Base-by-base conservation (phyloP, 805 yeast genomes). In the Candida peoriensis region DNA sequence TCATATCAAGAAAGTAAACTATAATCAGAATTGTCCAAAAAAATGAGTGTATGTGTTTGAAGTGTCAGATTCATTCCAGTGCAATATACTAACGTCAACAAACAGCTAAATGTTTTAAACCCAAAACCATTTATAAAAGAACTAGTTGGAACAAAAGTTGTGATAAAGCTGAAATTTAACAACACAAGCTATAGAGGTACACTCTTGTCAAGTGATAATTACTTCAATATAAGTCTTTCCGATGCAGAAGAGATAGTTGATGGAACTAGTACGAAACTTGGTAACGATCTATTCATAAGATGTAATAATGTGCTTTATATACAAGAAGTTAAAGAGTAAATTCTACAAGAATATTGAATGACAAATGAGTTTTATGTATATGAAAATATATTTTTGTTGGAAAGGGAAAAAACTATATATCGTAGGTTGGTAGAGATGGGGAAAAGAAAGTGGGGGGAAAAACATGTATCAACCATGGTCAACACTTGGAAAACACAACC, bases 71-170 rank as follows among this genome's bases (percentile, higher is more conserved):
- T n/a, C 16, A 24, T 7, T 24, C 13, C 8, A 3, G 5, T 5
- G 17, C 26, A 24, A 14, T 11, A 32, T 37, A 37, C 41, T 37
- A 37, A 37, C 32, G n/a, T 10, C 5, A 4, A 2, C 4, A 24
- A 4, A 14, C 15, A 38, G 42, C 62, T 68, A 37, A 63, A 63
- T 25, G 93, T 95, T 13, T 66, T 81, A 16, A 86, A 87, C 51
- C 97, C 97, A 12, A 88, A 84, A 55, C 96, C 96, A n/a, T 93
- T 79, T 48, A 67, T 93, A 30, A 79, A 79, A 42, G 79, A 83
- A 17, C 72, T 93, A 28, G 68, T 82, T n/a, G 78, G 81, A 37
- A 70, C 79, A 39, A 68, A 63, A 22, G 88, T 90, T 10, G 63
- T 78, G 10, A 90, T 93, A 15, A 75, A 88, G 38, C 70, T 93